Evolutionary conservation across 148 eudicot species (phyloP).

Genomic region (Selenicereus undatus): DNA sequence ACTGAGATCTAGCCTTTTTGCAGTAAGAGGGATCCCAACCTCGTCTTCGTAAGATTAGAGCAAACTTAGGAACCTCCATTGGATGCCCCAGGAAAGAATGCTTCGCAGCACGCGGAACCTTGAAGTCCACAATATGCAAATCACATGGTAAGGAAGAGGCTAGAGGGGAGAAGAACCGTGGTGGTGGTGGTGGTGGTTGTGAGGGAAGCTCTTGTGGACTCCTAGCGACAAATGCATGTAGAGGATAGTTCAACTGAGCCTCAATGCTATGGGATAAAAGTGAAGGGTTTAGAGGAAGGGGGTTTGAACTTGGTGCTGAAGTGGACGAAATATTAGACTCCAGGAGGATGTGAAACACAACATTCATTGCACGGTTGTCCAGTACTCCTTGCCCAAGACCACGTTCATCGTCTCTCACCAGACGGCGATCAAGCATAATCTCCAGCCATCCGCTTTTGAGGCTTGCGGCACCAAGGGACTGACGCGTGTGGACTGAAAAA

Average conservation of each 20-base stretch:
- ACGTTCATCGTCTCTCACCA: slow-evolving; percentile 79
- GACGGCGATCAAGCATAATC: slow-evolving; percentile 93
- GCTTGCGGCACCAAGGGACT: slow-evolving; percentile 88
- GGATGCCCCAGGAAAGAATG: slow-evolving; percentile 54
- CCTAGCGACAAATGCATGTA: slow-evolving; percentile 68
- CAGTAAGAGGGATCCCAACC: slow-evolving; percentile 86
- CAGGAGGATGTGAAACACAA: slow-evolving; percentile 64
- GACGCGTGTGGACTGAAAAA: slow-evolving; percentile 81
- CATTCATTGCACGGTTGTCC: slow-evolving; percentile 88
- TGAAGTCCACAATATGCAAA: slow-evolving; percentile 75
- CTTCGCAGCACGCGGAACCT: slow-evolving; percentile 79
- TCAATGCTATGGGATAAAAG: slow-evolving; percentile 76
- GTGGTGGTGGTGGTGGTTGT: slow-evolving; percentile 67
- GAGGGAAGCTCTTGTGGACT: slow-evolving; percentile 54
- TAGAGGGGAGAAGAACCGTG: slow-evolving; percentile 71
- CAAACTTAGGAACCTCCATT: slow-evolving; percentile 49
- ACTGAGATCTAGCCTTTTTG: slow-evolving; percentile 58
- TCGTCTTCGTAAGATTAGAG: slow-evolving; percentile 57
- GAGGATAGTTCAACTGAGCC: slow-evolving; percentile 74
- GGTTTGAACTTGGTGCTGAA: slow-evolving; percentile 39
- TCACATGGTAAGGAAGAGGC: slow-evolving; percentile 82
- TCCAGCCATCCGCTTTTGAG: slow-evolving; percentile 83
- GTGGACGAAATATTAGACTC: slow-evolving; percentile 77
- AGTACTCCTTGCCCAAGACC: slow-evolving; percentile 96
- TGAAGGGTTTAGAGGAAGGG: slow-evolving; percentile 67